Conservation (phyloP, 345 rosid genomes). For the Passiflora organensis region DNA sequence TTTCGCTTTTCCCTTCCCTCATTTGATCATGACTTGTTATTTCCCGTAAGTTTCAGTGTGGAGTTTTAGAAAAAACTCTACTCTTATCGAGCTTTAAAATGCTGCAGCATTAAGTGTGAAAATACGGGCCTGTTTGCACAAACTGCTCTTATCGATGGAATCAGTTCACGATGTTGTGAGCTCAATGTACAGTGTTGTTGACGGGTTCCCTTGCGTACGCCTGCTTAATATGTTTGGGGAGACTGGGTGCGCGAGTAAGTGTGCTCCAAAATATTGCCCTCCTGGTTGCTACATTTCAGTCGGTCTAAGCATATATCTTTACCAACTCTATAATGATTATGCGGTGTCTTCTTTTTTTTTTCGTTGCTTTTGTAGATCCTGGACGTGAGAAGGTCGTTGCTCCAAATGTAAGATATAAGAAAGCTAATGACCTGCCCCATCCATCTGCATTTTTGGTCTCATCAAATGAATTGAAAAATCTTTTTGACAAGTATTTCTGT, state of each 20-base stretch:
- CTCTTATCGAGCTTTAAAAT: too few species aligned
- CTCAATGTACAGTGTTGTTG: conserved; percentile 71
- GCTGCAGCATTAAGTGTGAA: too few species aligned
- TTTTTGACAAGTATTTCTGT: conserved; percentile 64
- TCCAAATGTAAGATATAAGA: conserved; percentile 53
- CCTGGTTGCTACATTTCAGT: background rate
- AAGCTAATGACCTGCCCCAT: conserved; percentile 35
- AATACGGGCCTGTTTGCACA: background rate
- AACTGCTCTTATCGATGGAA: conserved; percentile 41
- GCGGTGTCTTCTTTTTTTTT: conserved; percentile 4
- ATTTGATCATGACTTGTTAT: too few species aligned
- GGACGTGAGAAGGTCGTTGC: conserved; percentile 75
- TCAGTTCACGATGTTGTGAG: conserved; percentile 89
- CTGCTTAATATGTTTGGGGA: conserved; percentile 82
- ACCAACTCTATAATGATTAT: conserved; percentile 1
- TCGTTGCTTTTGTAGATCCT: conserved; percentile 77
- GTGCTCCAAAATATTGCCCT: background rate
- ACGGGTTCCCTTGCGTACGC: conserved; percentile 87
- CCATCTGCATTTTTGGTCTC: conserved; percentile 66
- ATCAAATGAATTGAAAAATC: conserved; percentile 52
- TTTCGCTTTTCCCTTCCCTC: too few species aligned
- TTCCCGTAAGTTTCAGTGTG: too few species aligned
- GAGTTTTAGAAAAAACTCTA: too few species aligned
- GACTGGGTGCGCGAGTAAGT: conserved; percentile 95
- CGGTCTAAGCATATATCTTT: background rate